Percentiles rank a stretch among this genome's conserved stretches.
Evolutionary conservation across 129 eudicot species (phyloP).

Genomic region (Chrysanthemum makinoi): DNA sequence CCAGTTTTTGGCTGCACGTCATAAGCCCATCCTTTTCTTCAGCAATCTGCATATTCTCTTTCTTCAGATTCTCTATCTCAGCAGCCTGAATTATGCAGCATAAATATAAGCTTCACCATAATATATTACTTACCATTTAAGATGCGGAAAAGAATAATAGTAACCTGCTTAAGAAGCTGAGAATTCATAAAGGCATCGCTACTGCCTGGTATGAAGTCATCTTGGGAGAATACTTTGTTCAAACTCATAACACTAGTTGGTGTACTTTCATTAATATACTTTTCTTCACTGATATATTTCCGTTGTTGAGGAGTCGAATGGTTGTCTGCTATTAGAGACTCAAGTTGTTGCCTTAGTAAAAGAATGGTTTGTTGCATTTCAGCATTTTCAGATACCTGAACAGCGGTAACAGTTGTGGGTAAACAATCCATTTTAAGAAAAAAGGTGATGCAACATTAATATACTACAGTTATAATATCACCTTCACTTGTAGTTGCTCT

Average conservation of each 20-base stretch:
- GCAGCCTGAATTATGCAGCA: slow-evolving; percentile 40
- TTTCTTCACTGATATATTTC: slow-evolving; percentile 37
- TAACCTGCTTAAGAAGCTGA: slow-evolving; percentile 68
- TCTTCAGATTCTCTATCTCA: slow-evolving; percentile 76
- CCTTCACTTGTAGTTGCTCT: slow-evolving; percentile 84
- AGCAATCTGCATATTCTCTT: slow-evolving; percentile 54
- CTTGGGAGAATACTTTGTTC: slow-evolving; percentile 55
- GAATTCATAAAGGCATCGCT: slow-evolving; percentile 46
- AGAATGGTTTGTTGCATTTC: slow-evolving; percentile 81
- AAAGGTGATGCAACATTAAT: neutral
- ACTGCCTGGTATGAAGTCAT: slow-evolving; percentile 43
- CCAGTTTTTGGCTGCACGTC: slow-evolving; percentile 70
- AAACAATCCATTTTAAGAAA: slow-evolving; percentile 1
- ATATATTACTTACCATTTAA: neutral
- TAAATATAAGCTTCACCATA: neutral
- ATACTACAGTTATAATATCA: slow-evolving; percentile 16
- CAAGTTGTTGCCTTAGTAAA: slow-evolving; percentile 65
- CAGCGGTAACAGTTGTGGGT: slow-evolving; percentile 10
- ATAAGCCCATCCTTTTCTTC: slow-evolving; percentile 76
- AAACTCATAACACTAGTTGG: slow-evolving; percentile 80
- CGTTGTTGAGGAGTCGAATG: slow-evolving; percentile 29
- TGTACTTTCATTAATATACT: slow-evolving; percentile 47
- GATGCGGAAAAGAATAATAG: neutral
- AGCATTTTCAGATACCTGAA: slow-evolving; percentile 62
- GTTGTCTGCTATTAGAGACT: slow-evolving; percentile 42